Conservation (phyloP, 345 rosid species). For the Mercurialis annua region DNA sequence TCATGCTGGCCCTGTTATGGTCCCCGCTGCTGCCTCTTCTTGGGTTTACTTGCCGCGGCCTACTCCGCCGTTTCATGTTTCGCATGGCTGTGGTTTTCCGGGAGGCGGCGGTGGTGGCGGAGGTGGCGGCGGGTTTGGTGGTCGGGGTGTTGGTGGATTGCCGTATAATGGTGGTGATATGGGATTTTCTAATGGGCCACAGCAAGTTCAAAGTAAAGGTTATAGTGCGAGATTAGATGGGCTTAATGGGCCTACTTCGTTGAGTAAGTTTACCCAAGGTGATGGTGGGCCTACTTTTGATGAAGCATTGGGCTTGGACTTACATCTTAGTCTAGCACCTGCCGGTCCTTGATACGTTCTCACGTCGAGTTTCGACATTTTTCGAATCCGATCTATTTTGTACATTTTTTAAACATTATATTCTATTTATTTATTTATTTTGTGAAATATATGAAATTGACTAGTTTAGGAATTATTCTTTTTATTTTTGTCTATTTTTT, state of each 20-base stretch:
- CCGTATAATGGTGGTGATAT: constrained; percentile 44
- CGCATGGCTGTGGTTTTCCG: constrained; percentile 43
- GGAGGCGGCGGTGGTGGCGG: constrained; percentile 12
- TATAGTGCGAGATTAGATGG: constrained; percentile 23
- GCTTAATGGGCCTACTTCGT: constrained; percentile 32
- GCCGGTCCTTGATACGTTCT: constrained; percentile 49
- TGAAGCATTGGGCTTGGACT: constrained; percentile 59
- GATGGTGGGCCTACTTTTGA: constrained; percentile 63
- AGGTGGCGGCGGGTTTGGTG: constrained; percentile 10
- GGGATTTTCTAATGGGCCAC: constrained; percentile 10
- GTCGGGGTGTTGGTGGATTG: constrained; percentile 36
- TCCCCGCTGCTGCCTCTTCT: constrained; percentile 43
- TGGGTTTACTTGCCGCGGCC: constrained; percentile 89
- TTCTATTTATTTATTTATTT: constrained; percentile 41
- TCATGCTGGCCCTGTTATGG: constrained; percentile 39
- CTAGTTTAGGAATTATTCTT: background rate
- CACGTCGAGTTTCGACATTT: background rate
- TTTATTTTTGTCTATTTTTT: background rate
- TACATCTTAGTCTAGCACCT: constrained; percentile 77
- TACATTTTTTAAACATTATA: constrained; percentile 47
- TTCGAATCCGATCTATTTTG: constrained; percentile 22
- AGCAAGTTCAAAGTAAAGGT: constrained; percentile 17
- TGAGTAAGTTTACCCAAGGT: constrained; percentile 63
- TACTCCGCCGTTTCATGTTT: constrained; percentile 66
- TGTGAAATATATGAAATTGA: constrained; percentile 5